Base-by-base conservation (phyloP, 1,284 basidiomycete genomes). In the Trametes pubescens region DNA sequence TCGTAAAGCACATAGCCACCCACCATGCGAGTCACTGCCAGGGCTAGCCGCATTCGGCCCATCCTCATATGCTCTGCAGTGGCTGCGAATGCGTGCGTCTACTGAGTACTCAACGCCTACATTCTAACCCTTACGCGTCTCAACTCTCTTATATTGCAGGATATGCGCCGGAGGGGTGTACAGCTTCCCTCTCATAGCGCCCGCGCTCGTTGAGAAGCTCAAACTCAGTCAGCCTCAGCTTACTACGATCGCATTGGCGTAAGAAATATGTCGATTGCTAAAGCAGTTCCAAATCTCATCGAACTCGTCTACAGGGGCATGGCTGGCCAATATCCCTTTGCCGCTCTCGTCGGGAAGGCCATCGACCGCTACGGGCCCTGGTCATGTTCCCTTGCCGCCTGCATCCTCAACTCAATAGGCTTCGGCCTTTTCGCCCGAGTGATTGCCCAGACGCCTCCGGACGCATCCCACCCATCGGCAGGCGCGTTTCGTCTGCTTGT, bases 171-270 rank as follows among this genome's bases (percentile, higher is more conserved):
- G 91, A 16, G 89, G 87, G 26, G 84, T 93, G 61, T 92, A 91
- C 78, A 88, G 84, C 57, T 92, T 93, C 72, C 90, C 91, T 18
- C 79, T 93, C 11, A 78, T 93, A 43, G 87, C 91, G 0, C 87
- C 90, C 10, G 78, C 82, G 2, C 74, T 93, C 57, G 84, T 84
- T 1, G 71, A 79, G 40, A 81, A 84, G 69, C 76, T 88, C 72
- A 86, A 87, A 71, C 79, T 93, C 54, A 84, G 84, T 5, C 92
- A 93, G 73, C 86, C 89, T 11, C 91, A 93, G 69, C 76, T 93
- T 59, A 92, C 90, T n/a, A 90, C 89, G 13, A 88, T 92, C 55
- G 87, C 84, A n/a, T 81, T 86, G 59, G 86, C 84, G 87, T 89
- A 73, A 71, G 59, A 29, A 10, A 24, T 24, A 53, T 10, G 37